phyloP scores from a whole-genome alignment of 75 land plant genomes.

The Selaginella tamariscina region DNA sequence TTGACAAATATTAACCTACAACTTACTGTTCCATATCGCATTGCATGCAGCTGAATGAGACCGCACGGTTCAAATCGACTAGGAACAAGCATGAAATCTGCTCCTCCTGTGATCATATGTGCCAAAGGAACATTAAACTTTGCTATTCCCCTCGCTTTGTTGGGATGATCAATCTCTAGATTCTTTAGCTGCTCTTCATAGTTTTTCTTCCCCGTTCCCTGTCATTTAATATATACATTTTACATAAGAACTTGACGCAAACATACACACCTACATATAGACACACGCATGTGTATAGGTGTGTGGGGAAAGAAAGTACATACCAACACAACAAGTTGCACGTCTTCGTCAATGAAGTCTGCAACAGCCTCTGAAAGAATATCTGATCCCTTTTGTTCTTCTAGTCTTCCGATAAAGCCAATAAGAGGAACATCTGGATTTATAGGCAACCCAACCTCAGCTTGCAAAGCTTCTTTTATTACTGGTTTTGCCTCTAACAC shows the following conservation, averaged over 20 bases:
- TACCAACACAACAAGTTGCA: slow-evolving; percentile 74
- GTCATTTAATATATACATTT: too few relatives aligned
- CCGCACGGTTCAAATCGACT: slow-evolving; percentile 96
- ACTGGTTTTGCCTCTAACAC: slow-evolving; percentile 60
- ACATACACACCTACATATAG: too few relatives aligned
- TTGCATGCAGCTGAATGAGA: slow-evolving; percentile 81
- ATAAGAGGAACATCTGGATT: slow-evolving; percentile 57
- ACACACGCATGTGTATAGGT: neutral
- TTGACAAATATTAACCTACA: too few relatives aligned
- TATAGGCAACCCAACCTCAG: slow-evolving; percentile 76
- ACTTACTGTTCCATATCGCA: slow-evolving; percentile 88
- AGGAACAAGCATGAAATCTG: slow-evolving; percentile 59
- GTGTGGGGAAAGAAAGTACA: slow-evolving; percentile 20
- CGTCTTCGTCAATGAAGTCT: slow-evolving; percentile 45
- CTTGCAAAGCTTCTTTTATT: slow-evolving; percentile 80
- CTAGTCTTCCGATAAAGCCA: slow-evolving; percentile 82
- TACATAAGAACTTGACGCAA: too few relatives aligned
- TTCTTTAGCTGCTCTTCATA: slow-evolving; percentile 64
- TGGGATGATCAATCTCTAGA: slow-evolving; percentile 49
- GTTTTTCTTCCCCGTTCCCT: slow-evolving; percentile 90
- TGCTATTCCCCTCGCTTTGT: slow-evolving; percentile 55
- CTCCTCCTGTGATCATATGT: slow-evolving; percentile 70
- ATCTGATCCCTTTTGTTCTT: slow-evolving; percentile 95
- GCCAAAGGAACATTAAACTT: slow-evolving; percentile 76
- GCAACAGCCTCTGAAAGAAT: slow-evolving; percentile 69